These are phyloP conservation scores for Fraxinus dipetala DNA, from an alignment of 305 asterid species.

Conservation along the genomic window DNA sequence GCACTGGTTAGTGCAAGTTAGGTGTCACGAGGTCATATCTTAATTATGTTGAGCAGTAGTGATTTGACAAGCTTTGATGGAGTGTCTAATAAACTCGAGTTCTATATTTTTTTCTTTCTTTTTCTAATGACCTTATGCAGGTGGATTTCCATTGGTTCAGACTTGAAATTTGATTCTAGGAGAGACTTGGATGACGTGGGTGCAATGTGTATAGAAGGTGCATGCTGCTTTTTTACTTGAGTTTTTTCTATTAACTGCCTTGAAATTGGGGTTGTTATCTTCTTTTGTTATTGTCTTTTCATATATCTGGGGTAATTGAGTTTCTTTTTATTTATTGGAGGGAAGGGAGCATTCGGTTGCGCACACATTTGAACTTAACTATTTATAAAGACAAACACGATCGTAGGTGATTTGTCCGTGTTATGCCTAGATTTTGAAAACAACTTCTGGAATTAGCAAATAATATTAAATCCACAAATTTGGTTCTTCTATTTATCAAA, in stretches of 20 bases:
- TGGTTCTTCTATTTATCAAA: not conserved
- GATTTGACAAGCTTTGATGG: conserved; percentile 17
- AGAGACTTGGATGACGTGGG: conserved; percentile 97
- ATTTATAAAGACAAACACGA: conserved; percentile 12
- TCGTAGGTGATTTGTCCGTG: not conserved
- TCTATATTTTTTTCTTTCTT: not conserved
- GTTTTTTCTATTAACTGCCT: conserved; percentile 13
- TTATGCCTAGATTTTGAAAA: not conserved
- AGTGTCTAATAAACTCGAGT: conserved; percentile 2
- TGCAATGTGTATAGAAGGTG: conserved; percentile 78
- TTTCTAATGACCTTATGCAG: conserved; percentile 45
- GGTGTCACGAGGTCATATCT: not conserved
- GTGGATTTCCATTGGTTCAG: conserved; percentile 99
- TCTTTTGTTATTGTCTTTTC: not conserved
- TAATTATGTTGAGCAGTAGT: not conserved
- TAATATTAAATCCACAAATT: not conserved
- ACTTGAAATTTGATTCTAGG: conserved; percentile 91
- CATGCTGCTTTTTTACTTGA: conserved; percentile 12
- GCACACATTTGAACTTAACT: conserved; percentile 4
- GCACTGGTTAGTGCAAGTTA: conserved; percentile 16
- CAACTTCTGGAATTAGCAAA: conserved; percentile 5
- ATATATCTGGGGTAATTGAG: not conserved
- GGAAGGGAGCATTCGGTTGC: not conserved
- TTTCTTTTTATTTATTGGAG: not conserved
- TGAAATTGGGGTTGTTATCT: not conserved